Evolutionary conservation across 2,329 filamentous ascomycete species (phyloP).

Genomic region (Aspergillus tamarii): DNA sequence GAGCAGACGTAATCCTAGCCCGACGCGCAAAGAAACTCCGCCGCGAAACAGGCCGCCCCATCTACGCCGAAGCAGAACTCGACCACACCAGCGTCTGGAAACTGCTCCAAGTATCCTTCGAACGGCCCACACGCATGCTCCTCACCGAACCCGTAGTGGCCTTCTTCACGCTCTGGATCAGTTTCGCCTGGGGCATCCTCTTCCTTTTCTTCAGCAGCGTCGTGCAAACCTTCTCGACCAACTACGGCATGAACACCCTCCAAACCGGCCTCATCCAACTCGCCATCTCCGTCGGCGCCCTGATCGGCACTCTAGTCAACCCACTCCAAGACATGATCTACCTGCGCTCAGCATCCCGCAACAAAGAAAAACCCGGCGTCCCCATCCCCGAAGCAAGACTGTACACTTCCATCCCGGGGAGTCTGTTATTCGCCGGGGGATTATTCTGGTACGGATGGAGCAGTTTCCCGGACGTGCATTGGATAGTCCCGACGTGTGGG

Average conservation of each 20-base stretch:
- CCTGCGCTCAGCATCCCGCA: slow-evolving; percentile 22
- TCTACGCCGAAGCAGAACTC: slow-evolving; percentile 33
- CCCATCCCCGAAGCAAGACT: slow-evolving; percentile 49
- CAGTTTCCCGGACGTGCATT: slow-evolving; percentile 29
- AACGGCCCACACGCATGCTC: slow-evolving; percentile 44
- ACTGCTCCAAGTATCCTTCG: slow-evolving; percentile 44
- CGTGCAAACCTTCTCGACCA: slow-evolving; percentile 43
- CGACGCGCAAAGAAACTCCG: slow-evolving; percentile 45
- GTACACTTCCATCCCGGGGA: slow-evolving; percentile 47
- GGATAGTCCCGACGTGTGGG: slow-evolving; percentile 38
- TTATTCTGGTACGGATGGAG: slow-evolving; percentile 44
- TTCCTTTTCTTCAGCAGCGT: slow-evolving; percentile 48
- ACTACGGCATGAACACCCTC: slow-evolving; percentile 40
- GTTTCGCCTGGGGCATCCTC: slow-evolving; percentile 49
- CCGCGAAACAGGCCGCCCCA: slow-evolving; percentile 35
- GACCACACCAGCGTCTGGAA: slow-evolving; percentile 26
- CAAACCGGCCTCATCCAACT: slow-evolving; percentile 46
- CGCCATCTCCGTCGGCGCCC: slow-evolving; percentile 46
- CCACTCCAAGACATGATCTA: slow-evolving; percentile 42
- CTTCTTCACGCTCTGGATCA: slow-evolving; percentile 50
- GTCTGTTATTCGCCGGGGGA: slow-evolving; percentile 38
- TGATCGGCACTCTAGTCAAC: slow-evolving; percentile 46
- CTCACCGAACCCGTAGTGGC: slow-evolving; percentile 47
- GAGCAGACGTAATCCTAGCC: slow-evolving; percentile 46
- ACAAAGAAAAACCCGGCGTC: slow-evolving; percentile 40